These are phyloP conservation scores for Dothistroma pini DNA, from an alignment of 2,329 filamentous ascomycete species.

Conservation along the genomic window DNA sequence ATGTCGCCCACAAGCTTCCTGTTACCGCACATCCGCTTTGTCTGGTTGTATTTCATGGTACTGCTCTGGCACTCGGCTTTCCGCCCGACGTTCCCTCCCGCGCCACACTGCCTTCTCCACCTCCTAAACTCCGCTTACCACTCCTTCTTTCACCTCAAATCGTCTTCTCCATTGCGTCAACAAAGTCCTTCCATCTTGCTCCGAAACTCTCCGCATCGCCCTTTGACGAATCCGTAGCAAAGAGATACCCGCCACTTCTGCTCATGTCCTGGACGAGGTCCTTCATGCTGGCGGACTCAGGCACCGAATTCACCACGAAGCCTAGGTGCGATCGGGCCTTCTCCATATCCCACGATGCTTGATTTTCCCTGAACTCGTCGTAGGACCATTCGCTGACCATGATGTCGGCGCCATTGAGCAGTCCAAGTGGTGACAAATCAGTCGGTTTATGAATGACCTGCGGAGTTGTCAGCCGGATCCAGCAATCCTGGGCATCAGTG, in stretches of 20 bases:
- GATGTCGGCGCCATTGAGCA: slow-evolving; percentile 14
- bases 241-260: slow-evolving; percentile 16
- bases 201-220: slow-evolving; percentile 15
- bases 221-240: slow-evolving; percentile 14
- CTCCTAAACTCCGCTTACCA: background rate
- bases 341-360: slow-evolving; percentile 10
- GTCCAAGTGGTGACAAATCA: slow-evolving; percentile 15
- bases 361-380: slow-evolving; percentile 10
- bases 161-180: slow-evolving; percentile 10
- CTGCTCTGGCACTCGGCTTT: background rate
- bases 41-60: background rate
- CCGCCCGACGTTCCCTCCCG: background rate
- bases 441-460: slow-evolving; percentile 28
- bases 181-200: slow-evolving; percentile 17
- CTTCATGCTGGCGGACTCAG: slow-evolving; percentile 13
- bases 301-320: slow-evolving; percentile 24
- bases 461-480: background rate
- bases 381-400: slow-evolving; percentile 23
- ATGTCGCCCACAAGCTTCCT: slow-evolving; percentile 1
- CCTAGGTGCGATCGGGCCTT: slow-evolving; percentile 14
- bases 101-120: background rate
- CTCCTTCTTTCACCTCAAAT: background rate
- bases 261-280: slow-evolving; percentile 17
- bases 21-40: background rate
- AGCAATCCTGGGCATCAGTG: background rate